Percentiles rank a stretch among this genome's conserved stretches.
phyloP scores from a whole-genome alignment of 129 eudicot genomes.

The Cynara cardunculus region DNA sequence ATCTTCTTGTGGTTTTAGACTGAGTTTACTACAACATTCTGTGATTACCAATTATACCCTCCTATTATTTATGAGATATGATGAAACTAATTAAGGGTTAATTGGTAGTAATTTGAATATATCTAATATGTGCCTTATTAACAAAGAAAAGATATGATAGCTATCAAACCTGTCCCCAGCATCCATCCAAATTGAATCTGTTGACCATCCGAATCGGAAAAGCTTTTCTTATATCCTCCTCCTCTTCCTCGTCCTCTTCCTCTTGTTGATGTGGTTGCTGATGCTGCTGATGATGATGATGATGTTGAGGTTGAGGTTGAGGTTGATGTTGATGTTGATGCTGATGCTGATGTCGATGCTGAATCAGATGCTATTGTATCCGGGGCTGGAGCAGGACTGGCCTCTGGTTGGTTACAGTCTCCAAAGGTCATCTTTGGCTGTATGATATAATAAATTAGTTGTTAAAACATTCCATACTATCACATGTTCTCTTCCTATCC shows the following conservation, averaged over 20 bases:
- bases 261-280: not conserved
- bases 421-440: conserved; percentile 72
- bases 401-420: conserved; percentile 41
- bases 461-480: not conserved
- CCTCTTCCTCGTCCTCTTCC: conserved; percentile 9
- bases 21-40: conserved; percentile 8
- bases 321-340: conserved; percentile 19
- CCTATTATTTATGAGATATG: not conserved
- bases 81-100: not conserved
- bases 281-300: conserved; percentile 15
- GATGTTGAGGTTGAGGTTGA: conserved; percentile 6
- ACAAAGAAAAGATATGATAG: conserved; percentile 15
- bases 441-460: conserved; percentile 5
- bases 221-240: conserved; percentile 28
- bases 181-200: conserved; percentile 25
- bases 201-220: conserved; percentile 25
- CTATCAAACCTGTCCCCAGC: conserved; percentile 21
- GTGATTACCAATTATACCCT: not conserved
- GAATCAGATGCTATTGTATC: conserved; percentile 13
- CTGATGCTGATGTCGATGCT: conserved; percentile 14
- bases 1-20: not conserved
- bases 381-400: conserved; percentile 41
- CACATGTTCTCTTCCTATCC: not conserved
- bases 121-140: not conserved
- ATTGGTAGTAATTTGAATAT: not conserved